Conservation (phyloP, 31 red algal genomes). For the Bonnemaisonia californica region DNA sequence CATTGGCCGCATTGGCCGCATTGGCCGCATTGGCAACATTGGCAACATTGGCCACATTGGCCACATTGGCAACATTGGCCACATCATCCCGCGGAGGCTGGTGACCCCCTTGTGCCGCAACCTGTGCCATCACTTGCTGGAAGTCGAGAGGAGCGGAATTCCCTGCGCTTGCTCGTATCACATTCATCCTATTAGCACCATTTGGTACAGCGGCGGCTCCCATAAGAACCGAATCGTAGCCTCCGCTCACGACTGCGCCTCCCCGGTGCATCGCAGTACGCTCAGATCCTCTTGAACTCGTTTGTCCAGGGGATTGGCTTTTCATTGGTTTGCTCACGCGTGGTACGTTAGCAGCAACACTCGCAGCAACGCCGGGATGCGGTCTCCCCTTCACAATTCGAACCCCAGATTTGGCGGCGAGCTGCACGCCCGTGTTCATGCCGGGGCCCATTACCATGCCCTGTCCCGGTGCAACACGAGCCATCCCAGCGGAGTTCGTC, state of each 20-base stretch:
- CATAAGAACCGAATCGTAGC: background rate
- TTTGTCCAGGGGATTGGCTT: background rate
- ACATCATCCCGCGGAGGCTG: too few relatives aligned
- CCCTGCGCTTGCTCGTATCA: background rate
- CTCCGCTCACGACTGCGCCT: background rate
- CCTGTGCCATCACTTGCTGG: constrained; percentile 37
- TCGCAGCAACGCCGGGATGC: background rate
- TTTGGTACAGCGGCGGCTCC: background rate
- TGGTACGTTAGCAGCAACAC: background rate
- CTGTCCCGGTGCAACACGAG: background rate
- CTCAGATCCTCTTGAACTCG: background rate
- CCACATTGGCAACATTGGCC: background rate
- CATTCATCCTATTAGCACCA: background rate
- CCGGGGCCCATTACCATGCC: background rate
- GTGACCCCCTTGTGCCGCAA: constrained; percentile 1
- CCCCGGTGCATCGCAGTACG: background rate
- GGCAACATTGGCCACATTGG: too few relatives aligned
- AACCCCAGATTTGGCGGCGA: background rate
- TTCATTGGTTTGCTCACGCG: background rate
- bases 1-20: too few relatives aligned
- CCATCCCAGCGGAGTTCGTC: background rate
- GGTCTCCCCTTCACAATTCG: background rate
- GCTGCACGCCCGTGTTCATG: background rate
- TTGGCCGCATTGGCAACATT: too few relatives aligned
- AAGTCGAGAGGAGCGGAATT: background rate